Base-by-base conservation (phyloP, 2,329 filamentous ascomycete genomes). In the Cladophialophora carrionii region DNA sequence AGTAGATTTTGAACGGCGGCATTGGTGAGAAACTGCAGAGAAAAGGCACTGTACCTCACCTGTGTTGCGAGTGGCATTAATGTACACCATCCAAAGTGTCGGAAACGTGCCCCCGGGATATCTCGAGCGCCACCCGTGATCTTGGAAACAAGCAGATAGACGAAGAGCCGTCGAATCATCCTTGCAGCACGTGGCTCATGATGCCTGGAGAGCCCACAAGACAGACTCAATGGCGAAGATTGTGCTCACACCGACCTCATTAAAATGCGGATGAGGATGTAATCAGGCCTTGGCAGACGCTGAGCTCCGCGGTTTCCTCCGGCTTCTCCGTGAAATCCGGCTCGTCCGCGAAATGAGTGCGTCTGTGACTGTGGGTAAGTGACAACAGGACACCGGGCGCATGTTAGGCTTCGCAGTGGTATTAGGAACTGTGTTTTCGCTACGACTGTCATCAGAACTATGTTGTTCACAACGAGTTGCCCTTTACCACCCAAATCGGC, bases 151-250 rank as follows among this genome's bases (percentile, higher is more conserved):
- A 3, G 24, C 26, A 54, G 37, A 29, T n/a, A 17, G 10, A 29
- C 52, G 4, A 9, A 17, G 2, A 54, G 46, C 31, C 31, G 49
- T 41, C 43, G 24, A 53, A 57, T 52, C 53, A 63, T 51, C n/a
- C 31, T 41, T 17, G 41, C 57, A 31, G 46, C 55, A 32, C 32
- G 31, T 43, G 4, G 32, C 17, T 24, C 32, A 34, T 20, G 17
- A 51, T 14, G 56, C 37, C 26, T 43, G 37, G 37, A 12, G 14
- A 58, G 24, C 22, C 22, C 56, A 9, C 14, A 31, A 20, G 5
- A 43, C 14, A n/a, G 37, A 17, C 1, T 43, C 17, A 7, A 41
- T 8, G 37, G 17, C n/a, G 37, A 17, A 43, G 37, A n/a, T 17
- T 5, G 34, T 43, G 14, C 37, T 43, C 37, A 8, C 17, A 2